Base-by-base conservation (phyloP, 768 basidiomycete species). In the Dioszegia aurantiaca region DNA sequence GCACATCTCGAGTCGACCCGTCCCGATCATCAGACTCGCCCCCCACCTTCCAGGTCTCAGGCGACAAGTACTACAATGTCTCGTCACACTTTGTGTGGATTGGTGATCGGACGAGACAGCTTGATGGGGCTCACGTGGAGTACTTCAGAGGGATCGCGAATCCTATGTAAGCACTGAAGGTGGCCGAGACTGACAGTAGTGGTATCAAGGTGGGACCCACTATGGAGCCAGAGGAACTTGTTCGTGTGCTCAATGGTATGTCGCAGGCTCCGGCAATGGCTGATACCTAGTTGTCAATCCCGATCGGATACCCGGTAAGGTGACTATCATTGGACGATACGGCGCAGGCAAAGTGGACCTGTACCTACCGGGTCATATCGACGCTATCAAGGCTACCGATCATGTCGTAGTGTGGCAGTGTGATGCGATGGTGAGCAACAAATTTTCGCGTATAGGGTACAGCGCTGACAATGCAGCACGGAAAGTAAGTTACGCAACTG, bases 41-140 rank as follows among this genome's bases (percentile, higher is more conserved):
- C 23, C 17, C 17, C 16, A 31, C 14, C 48, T 16, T 40, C 2
- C 41, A 36, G 24, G 16, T 31, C 45, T 6, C 23, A 37, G 26
- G 31, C 16, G 21, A 76, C 42, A 84, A 82, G 36, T 83, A 82
- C 74, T 97, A 94, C 78, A 94, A 97, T 73, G 88, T 89, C 16
- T 89, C 90, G 2, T 89, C 90, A 8, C 92, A 93, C 75, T 94
- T 95, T 78, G 77, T 97, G 48, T 99, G 94, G 94, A 89, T 99
- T 54, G 94, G 94, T 0, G 95, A 99, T 77, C 84, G 94, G 51
- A 99, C 94, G 4, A 80, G 94, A 39, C 90, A 94, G 77, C 80
- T 98, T 0, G 83, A 85, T 44, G 91, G 92, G 6, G 95, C 92
- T 3, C 95, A 99, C 73, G 86, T 97, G 30, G 94, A 98, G 79